Base-by-base conservation (phyloP, 1,139 yeast genomes). In the Debaryomycetaceae sp. region DNA sequence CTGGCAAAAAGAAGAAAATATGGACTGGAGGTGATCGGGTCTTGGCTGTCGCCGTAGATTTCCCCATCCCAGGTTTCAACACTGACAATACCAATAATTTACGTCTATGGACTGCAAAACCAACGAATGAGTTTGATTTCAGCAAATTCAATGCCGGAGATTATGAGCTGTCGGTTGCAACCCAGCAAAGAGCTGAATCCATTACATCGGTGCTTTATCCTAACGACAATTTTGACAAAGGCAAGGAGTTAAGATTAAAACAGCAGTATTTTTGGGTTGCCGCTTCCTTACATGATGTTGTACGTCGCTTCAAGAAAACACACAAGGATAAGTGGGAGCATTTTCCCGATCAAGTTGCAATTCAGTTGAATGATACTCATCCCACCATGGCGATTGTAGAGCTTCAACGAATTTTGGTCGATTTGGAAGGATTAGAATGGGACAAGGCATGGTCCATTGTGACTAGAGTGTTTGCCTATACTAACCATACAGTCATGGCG, bases 211-310 rank as follows among this genome's bases (percentile, higher is more conserved):
- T 89, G 11, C 73, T 89, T 59, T 90, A 90, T 66, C 97, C 97
- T 49, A 90, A 90, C 65, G 97, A 90, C 64, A 90, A 90, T 65
- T 90, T 90, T 63, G 86, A 87, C 60, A 79, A 83, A 52, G 98
- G 98, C 56, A 91, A 91, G 67, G 96, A 88, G 61, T 76, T 91
- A 60, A 83, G 98, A 65, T 80, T 91, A 65, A 91, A 90, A 67
- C 97, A 91, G 70, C 97, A 91, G 68, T 91, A 88, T 69, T 91
- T 91, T 68, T 91, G 98, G 98, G 96, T 91, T 45, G 85, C 96
- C 42, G 97, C 97, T 39, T 87, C 96, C 7, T 76, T 91, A 53
- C 90, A 87, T 58, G 98, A 91, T 64, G 90, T 91, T 57, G 82
- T 90, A 41, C 85, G 97, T 63, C 81, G 98, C 59, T 90, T 87